Percentiles rank a stretch among this genome's conserved stretches.
Conservation (phyloP, 805 yeast genomes). For the Lachancea sp. region DNA sequence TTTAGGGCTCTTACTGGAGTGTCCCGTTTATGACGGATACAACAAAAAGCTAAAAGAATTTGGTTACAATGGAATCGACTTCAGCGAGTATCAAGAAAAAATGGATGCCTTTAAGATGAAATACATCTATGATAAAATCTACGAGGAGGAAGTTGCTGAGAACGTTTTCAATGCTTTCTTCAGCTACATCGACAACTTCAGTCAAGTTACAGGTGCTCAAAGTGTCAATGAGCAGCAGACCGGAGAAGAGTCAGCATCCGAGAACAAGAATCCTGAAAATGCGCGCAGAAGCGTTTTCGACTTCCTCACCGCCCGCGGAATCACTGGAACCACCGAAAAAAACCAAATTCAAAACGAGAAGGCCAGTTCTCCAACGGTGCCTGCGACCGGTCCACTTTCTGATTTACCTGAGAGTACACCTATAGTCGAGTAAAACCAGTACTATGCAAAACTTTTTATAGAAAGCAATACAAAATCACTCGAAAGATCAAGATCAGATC, state of each 20-base stretch:
- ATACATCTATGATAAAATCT: constrained; percentile 86
- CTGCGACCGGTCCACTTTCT: neutral
- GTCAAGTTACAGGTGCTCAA: constrained; percentile 46
- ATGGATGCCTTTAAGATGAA: constrained; percentile 85
- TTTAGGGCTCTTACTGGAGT: constrained; percentile 79
- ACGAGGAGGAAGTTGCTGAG: constrained; percentile 81
- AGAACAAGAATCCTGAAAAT: neutral
- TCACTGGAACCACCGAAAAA: constrained; percentile 8
- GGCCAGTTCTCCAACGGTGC: too few relatives aligned
- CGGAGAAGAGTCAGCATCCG: neutral
- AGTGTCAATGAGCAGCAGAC: constrained; percentile 1
- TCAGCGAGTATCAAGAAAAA: constrained; percentile 54
- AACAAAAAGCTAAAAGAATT: constrained; percentile 63
- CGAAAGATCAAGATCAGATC: too few relatives aligned
- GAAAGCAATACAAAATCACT: too few relatives aligned
- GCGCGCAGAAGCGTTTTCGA: constrained; percentile 34
- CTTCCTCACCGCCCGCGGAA: constrained; percentile 38
- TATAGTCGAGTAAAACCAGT: neutral
- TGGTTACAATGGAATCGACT: constrained; percentile 73
- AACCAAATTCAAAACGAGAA: neutral
- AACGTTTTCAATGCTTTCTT: constrained; percentile 87
- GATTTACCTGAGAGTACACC: neutral
- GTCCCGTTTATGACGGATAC: constrained; percentile 85
- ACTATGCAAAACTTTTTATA: too few relatives aligned
- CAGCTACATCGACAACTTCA: constrained; percentile 79